Percentiles rank a stretch among this genome's conserved stretches.
These are phyloP conservation scores for Stagonosporopsis vannaccii DNA, from an alignment of 2,329 filamentous ascomycete genomes.

Conservation along the genomic window DNA sequence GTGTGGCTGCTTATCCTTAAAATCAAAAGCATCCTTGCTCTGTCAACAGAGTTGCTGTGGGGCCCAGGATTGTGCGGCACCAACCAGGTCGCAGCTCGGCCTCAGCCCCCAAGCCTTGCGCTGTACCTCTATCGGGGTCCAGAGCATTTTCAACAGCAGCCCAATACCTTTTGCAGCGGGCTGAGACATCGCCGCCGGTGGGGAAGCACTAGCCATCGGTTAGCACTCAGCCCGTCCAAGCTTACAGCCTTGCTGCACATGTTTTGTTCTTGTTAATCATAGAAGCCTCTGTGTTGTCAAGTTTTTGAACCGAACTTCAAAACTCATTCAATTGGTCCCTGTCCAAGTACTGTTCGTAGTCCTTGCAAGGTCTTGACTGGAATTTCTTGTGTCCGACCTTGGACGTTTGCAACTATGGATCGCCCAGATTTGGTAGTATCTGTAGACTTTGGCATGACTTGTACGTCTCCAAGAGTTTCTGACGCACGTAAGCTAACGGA, in stretches of 20 bases:
- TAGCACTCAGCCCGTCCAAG: neutral
- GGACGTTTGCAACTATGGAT: neutral
- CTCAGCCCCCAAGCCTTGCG: neutral
- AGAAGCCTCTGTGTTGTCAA: neutral
- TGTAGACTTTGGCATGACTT: constrained; percentile 49
- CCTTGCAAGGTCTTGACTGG: too few species aligned
- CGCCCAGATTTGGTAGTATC: constrained; percentile 44
- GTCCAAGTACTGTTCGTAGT: too few species aligned
- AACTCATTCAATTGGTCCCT: neutral
- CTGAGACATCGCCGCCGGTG: neutral
- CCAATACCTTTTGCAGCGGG: neutral
- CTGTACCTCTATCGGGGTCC: neutral
- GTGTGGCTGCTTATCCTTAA: constrained; percentile 3
- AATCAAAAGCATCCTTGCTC: neutral
- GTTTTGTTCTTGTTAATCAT: neutral
- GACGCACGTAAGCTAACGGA: neutral
- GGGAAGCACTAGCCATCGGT: neutral
- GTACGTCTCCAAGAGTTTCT: constrained; percentile 24
- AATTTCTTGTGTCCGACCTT: neutral
- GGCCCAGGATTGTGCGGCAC: neutral
- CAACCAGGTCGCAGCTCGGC: neutral
- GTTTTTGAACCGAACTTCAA: neutral
- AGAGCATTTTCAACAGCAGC: neutral
- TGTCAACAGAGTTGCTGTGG: neutral
- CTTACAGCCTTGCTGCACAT: neutral